Evolutionary conservation across 2,329 filamentous ascomycete genomes (phyloP), one percentile per base, ranked within the genome.

Genomic region (Dactylellina sp.): DNA sequence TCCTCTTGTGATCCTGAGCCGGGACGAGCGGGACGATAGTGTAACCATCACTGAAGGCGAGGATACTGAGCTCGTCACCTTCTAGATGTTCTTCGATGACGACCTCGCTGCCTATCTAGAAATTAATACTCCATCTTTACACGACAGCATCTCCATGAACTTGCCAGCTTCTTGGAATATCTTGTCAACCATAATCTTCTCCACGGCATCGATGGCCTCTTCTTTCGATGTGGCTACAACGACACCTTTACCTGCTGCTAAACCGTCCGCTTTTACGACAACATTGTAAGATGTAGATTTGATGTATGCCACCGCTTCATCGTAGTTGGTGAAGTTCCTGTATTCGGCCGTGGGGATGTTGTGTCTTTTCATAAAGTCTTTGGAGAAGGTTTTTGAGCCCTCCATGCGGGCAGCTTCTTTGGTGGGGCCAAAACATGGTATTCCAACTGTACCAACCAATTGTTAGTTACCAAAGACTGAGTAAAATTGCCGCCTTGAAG

Each of bases 1-100:
- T 93, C 75, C 93, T 88, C 86, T 99, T 98, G 84, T 99, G 95
- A 81, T 98, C 95, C 81, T 99, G 95, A 1, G 94, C 94, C 0
- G 95, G 90, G 3, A 94, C 94, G 7, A 98, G 85, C 7, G 90
- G 92, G 79, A 88, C 87, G 80, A 96, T 91, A 0, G 89, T 90
- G 80, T 91, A 90, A 57, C 95, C 95, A 80, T 99, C 95, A 79
- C 89, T 92, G 83, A 99, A 97, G 32, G 90, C 92, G 53, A 99
- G 84, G 76, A 99, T 91, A 79, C 91, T 95, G 75, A 98, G 85
- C 82, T 99, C 95, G 76, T 98, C 92, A 47, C 95, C 95, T 74
- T 91, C 88, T 35, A 99, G 84, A 77, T 91, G 95, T 82, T 99
- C 94, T 81, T 99, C 95, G 76, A 99, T 93, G 46, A 99, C 94